phyloP scores from a whole-genome alignment of 805 yeast species.

The Kuraishia cidri region DNA sequence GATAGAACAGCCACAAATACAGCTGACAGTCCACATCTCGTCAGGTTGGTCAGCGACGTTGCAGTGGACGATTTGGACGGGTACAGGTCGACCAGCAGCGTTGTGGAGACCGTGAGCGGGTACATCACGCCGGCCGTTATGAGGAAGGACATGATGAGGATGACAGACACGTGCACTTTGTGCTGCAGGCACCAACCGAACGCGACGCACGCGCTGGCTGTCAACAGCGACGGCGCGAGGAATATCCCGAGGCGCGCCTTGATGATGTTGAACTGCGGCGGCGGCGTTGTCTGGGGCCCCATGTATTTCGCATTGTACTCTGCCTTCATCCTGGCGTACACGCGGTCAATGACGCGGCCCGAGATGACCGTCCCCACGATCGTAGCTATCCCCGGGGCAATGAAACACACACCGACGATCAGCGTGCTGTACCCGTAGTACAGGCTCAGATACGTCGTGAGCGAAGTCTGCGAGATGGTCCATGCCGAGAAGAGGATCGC shows the following conservation, averaged over 20 bases:
- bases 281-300: constrained; percentile 31
- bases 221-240: constrained; percentile 26
- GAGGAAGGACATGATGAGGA: constrained; percentile 44
- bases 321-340: constrained; percentile 25
- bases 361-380: constrained; percentile 45
- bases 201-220: constrained; percentile 29
- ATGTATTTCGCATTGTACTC: constrained; percentile 17
- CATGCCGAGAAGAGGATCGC: constrained; percentile 55
- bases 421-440: constrained; percentile 37
- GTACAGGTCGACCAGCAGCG: constrained; percentile 57
- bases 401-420: constrained; percentile 52
- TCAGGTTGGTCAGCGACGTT: constrained; percentile 54
- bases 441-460: constrained; percentile 39
- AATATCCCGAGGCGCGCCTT: constrained; percentile 39
- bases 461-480: constrained; percentile 54
- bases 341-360: constrained; percentile 45
- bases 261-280: constrained; percentile 36
- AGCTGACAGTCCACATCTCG: constrained; percentile 58
- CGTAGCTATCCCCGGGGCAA: constrained; percentile 61
- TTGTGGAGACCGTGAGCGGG: constrained; percentile 43
- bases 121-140: constrained; percentile 43
- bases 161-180: constrained; percentile 33
- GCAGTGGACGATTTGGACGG: constrained; percentile 61
- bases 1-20: constrained; percentile 51
- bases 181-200: constrained; percentile 61